Conservation (phyloP, 352 stramenopile genomes). For the Globisporangium orthogonon region DNA sequence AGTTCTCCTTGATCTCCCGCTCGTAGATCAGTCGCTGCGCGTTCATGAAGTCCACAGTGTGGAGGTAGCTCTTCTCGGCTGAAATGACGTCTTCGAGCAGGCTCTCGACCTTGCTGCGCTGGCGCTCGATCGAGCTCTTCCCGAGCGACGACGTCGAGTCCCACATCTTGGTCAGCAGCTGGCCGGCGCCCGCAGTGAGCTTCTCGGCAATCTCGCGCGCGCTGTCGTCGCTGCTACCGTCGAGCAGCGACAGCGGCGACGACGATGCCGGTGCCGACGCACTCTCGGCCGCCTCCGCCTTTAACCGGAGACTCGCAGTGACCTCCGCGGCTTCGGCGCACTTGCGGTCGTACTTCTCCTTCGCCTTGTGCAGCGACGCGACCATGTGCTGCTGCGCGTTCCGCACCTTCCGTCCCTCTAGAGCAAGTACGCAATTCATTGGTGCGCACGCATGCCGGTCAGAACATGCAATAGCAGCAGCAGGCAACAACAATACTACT, state of each 20-base stretch:
- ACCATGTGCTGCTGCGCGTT: constrained; percentile 55
- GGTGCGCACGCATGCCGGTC: not conserved
- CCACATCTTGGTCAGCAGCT: constrained; percentile 81
- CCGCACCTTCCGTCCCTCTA: constrained; percentile 71
- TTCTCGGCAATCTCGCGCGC: constrained; percentile 63
- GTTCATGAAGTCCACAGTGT: constrained; percentile 63
- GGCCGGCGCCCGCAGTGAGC: constrained; percentile 38
- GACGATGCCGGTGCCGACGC: constrained; percentile 7
- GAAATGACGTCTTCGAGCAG: constrained; percentile 65
- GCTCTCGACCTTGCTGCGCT: constrained; percentile 50
- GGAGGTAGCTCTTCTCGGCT: constrained; percentile 62
- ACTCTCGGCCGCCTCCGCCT: constrained; percentile 14
- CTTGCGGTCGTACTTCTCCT: constrained; percentile 74
- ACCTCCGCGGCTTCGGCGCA: constrained; percentile 63
- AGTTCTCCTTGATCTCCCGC: constrained; percentile 67
- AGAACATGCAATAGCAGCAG: too few species aligned
- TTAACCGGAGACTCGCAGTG: constrained; percentile 23
- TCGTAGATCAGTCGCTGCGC: constrained; percentile 58
- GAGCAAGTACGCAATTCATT: not conserved
- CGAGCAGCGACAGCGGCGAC: not conserved
- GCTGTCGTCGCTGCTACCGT: constrained; percentile 13
- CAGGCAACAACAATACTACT: too few species aligned
- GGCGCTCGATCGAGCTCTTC: constrained; percentile 53
- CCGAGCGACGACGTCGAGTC: constrained; percentile 66
- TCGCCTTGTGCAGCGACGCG: constrained; percentile 55